Evolutionary conservation across 1,284 basidiomycete genomes (phyloP).

Genomic region (Ceratorhiza oryzae-sativae): DNA sequence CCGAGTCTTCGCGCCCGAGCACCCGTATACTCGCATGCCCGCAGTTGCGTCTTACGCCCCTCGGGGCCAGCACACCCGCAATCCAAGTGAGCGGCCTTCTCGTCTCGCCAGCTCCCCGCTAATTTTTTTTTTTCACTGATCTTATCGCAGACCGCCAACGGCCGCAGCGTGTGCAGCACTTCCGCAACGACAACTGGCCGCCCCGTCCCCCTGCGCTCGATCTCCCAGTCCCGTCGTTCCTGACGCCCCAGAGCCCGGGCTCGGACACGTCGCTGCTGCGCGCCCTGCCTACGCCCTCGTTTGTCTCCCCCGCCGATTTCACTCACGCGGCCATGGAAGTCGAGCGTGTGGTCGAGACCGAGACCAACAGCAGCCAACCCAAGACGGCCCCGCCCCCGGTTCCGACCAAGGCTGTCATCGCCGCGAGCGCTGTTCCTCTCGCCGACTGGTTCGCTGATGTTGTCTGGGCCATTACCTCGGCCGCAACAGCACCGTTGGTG

Average conservation of each 20-base stretch:
- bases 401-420: slow-evolving; percentile 40
- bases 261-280: slow-evolving; percentile 4
- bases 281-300: slow-evolving; percentile 24
- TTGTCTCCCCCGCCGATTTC: slow-evolving; percentile 12
- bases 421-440: slow-evolving; percentile 41
- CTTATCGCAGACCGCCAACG: slow-evolving; percentile 29
- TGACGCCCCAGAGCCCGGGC: slow-evolving; percentile 8
- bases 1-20: slow-evolving; percentile 12
- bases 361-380: not conserved
- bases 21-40: slow-evolving; percentile 4
- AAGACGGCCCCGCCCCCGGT: slow-evolving; percentile 20
- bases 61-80: slow-evolving; percentile 17
- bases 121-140: slow-evolving; percentile 14
- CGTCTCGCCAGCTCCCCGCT: not conserved
- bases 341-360: slow-evolving; percentile 5
- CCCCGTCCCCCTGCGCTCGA: slow-evolving; percentile 20
- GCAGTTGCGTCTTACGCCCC: slow-evolving; percentile 12
- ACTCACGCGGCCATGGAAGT: slow-evolving; percentile 6
- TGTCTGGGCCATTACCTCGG: slow-evolving; percentile 39
- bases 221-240: slow-evolving; percentile 25
- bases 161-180: slow-evolving; percentile 21
- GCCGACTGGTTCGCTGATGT: slow-evolving; percentile 42
- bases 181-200: slow-evolving; percentile 39
- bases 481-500: slow-evolving; percentile 12
- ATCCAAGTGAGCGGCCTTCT: not conserved